phyloP scores from a whole-genome alignment of 768 basidiomycete genomes.

The Hygrocybe punicea region DNA sequence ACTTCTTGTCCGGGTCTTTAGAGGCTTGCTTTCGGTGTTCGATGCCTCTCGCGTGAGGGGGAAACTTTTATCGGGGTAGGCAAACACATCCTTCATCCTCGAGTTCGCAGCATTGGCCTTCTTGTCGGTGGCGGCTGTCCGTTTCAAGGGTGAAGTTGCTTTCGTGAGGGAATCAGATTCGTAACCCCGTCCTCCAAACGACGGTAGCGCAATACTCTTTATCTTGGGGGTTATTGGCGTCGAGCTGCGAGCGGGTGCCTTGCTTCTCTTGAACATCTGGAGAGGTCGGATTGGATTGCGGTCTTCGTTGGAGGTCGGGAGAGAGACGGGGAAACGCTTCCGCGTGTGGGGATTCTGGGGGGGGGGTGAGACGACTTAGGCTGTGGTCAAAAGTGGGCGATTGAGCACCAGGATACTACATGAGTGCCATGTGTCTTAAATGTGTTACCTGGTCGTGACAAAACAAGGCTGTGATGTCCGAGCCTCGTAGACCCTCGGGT shows the following conservation, averaged over 20 bases:
- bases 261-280: slow-evolving; percentile 8
- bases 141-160: neutral
- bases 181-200: slow-evolving; percentile 4
- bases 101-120: neutral
- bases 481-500: slow-evolving; percentile 32
- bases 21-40: neutral
- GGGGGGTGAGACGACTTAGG: neutral
- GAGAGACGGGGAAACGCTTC: neutral
- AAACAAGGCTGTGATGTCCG: slow-evolving; percentile 26
- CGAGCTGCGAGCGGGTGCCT: neutral
- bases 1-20: neutral
- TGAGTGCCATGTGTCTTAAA: slow-evolving; percentile 12
- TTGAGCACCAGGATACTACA: slow-evolving; percentile 5
- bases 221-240: slow-evolving; percentile 2
- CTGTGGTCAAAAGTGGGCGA: neutral
- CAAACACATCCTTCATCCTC: neutral
- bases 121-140: neutral
- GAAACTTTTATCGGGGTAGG: neutral
- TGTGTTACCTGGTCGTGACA: slow-evolving; percentile 22
- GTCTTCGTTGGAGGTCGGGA: neutral
- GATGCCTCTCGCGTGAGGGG: neutral
- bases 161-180: slow-evolving; percentile 1
- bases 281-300: neutral
- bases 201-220: neutral
- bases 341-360: neutral